phyloP scores from a whole-genome alignment of 129 eudicot genomes.

The Silybum marianum region DNA sequence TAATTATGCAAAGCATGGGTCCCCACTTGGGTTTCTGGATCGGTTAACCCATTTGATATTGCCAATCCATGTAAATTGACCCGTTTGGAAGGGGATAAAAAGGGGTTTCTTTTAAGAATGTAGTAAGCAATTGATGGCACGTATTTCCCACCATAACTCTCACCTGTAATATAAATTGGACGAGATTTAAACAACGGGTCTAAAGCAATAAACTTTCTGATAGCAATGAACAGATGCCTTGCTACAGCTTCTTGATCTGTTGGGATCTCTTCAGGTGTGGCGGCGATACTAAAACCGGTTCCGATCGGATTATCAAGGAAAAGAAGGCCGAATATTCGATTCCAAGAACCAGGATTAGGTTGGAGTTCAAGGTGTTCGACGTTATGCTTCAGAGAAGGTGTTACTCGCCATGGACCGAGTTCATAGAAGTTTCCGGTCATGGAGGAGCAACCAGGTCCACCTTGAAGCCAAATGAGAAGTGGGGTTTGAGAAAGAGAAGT shows the following conservation, averaged over 20 bases:
- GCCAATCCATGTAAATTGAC: constrained; percentile 41
- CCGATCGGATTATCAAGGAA: constrained; percentile 80
- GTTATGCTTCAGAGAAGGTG: constrained; percentile 27
- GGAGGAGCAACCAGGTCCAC: constrained; percentile 4
- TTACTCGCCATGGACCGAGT: constrained; percentile 4
- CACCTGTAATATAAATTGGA: neutral
- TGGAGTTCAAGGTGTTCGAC: constrained; percentile 33
- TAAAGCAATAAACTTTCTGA: constrained; percentile 26
- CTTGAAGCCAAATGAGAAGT: neutral
- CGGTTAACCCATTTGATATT: constrained; percentile 64
- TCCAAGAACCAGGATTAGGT: constrained; percentile 67
- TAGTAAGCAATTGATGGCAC: neutral
- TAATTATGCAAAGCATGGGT: constrained; percentile 63
- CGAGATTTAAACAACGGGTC: constrained; percentile 1
- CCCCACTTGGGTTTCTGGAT: constrained; percentile 56
- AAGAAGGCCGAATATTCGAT: constrained; percentile 25
- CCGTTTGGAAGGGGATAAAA: neutral
- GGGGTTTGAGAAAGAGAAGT: constrained; percentile 1
- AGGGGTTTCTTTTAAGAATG: neutral
- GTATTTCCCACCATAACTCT: neutral
- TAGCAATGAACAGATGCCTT: constrained; percentile 52
- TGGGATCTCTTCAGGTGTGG: constrained; percentile 54
- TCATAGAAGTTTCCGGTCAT: neutral
- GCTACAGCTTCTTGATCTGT: constrained; percentile 54
- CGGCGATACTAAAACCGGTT: constrained; percentile 65